Percentiles rank a stretch among this genome's conserved stretches.
phyloP scores from a whole-genome alignment of 2,329 filamentous ascomycete genomes.

The Colletotrichum sublineola region DNA sequence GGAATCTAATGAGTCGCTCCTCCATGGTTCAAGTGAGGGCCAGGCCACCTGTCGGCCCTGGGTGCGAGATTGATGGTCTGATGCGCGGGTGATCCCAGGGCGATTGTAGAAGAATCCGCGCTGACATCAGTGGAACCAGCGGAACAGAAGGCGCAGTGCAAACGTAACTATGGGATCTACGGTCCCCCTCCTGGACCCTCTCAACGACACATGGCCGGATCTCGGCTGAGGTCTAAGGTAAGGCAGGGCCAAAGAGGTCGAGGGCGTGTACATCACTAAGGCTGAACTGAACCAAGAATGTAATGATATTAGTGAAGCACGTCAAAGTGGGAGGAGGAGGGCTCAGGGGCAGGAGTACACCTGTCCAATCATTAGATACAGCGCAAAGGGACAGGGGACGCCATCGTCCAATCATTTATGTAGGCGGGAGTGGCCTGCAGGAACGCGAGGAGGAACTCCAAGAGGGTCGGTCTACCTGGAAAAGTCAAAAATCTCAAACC shows the following conservation, averaged over 20 bases:
- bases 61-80: background rate
- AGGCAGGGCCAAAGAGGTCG: constrained; percentile 4
- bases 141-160: background rate
- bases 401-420: constrained; percentile 24
- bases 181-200: background rate
- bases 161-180: background rate
- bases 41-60: background rate
- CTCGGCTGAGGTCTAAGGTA: constrained; percentile 24
- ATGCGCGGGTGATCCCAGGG: background rate
- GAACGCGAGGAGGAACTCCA: constrained; percentile 2
- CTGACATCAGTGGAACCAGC: background rate
- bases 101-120: background rate
- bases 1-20: background rate
- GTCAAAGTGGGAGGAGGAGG: constrained; percentile 14
- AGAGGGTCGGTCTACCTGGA: background rate
- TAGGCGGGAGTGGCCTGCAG: constrained; percentile 27
- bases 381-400: too few species aligned
- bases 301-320: constrained; percentile 3
- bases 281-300: constrained; percentile 27
- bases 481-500: constrained; percentile 33
- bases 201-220: constrained; percentile 2
- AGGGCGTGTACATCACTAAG: constrained; percentile 6
- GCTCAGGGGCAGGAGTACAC: background rate
- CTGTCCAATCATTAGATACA: background rate
- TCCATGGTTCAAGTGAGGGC: background rate